Evolutionary conservation across 2,329 filamentous ascomycete species (phyloP), one percentile per base, ranked within the genome.

Genomic region (Nemania sp.): DNA sequence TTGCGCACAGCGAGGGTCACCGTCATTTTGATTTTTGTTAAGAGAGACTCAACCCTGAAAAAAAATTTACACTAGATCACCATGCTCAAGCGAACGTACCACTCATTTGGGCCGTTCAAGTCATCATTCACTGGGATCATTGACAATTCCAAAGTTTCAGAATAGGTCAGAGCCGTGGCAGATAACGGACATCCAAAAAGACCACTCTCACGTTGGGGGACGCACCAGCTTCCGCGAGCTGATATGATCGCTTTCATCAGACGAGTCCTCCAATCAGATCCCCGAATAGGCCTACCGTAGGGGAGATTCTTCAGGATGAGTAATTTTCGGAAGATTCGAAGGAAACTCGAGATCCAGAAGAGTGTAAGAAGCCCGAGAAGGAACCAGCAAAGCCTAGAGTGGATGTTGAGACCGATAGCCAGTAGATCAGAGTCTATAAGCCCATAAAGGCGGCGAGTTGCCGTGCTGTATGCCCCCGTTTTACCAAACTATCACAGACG

Each of bases 251-350:
- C 56, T 24, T 67, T 68, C 49, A 55, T 66, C 9, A 43, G 58
- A 34, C 61, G 56, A 23, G 60, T 66, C 51, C 61, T 68, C 57
- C 64, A 67, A 57, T 41, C 67, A 40, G 65, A 66, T 37, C 63
- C 61, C 28, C 57, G 64, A 64, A 66, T 48, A 55, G 65, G 47
- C 66, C 65, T 17, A 66, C 62, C 15, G 57, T 62, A 11, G 59
- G 64, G 39, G 54, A 62, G 55, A 54, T 66, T 9, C 58, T 68
- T 26, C 43, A 54, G 15, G 64, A 68, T 41, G 31, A 54, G 42
- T 67, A 61, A 64, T 67, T 68, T 50, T 57, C 49, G n/a, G 60
- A 64, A 47, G 57, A 64, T 45, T 63, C 60, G 26, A 34, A 54
- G 40, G 64, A 60, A 47, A 63, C 56, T 40, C 59, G 43, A 23